These are phyloP conservation scores for Rhodotorula taiwanensis DNA, from an alignment of 768 basidiomycete genomes.

Conservation along the genomic window DNA sequence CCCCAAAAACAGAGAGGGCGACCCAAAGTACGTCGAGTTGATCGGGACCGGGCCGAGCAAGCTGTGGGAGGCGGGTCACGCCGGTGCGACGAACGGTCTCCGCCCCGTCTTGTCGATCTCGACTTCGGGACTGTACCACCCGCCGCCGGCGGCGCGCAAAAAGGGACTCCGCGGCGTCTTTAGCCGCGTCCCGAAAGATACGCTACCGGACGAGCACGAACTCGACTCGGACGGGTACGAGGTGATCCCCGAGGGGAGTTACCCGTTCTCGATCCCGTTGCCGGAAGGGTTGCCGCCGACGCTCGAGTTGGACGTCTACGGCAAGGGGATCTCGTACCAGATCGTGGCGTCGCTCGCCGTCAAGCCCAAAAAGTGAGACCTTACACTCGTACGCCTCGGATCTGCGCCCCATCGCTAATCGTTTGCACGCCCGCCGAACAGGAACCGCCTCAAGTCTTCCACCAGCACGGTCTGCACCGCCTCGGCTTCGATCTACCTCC, in stretches of 20 bases:
- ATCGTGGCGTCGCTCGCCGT: slow-evolving; percentile 78
- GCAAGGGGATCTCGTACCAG: slow-evolving; percentile 78
- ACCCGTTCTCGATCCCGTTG: slow-evolving; percentile 81
- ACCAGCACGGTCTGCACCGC: slow-evolving; percentile 8
- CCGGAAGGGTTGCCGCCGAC: slow-evolving; percentile 87
- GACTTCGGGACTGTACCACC: neutral
- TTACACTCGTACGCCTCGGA: neutral
- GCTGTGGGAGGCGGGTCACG: slow-evolving; percentile 72
- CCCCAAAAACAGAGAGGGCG: neutral
- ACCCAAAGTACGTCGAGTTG: slow-evolving; percentile 61
- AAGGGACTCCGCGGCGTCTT: slow-evolving; percentile 9
- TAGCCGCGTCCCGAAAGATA: neutral
- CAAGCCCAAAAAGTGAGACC: slow-evolving; percentile 63
- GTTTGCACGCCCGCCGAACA: neutral
- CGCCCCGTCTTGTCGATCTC: neutral
- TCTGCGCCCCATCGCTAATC: no score
- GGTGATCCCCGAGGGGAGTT: slow-evolving; percentile 54
- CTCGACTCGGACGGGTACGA: slow-evolving; percentile 26
- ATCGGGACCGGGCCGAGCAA: slow-evolving; percentile 75
- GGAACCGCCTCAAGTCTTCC: slow-evolving; percentile 15
- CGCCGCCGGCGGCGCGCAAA: neutral
- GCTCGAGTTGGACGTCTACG: slow-evolving; percentile 61
- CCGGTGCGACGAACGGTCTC: slow-evolving; percentile 40
- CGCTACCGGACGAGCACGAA: neutral
- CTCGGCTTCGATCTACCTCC: slow-evolving; percentile 16